phyloP scores from a whole-genome alignment of 208 protist genomes.

The Wallacemonas sp. region DNA sequence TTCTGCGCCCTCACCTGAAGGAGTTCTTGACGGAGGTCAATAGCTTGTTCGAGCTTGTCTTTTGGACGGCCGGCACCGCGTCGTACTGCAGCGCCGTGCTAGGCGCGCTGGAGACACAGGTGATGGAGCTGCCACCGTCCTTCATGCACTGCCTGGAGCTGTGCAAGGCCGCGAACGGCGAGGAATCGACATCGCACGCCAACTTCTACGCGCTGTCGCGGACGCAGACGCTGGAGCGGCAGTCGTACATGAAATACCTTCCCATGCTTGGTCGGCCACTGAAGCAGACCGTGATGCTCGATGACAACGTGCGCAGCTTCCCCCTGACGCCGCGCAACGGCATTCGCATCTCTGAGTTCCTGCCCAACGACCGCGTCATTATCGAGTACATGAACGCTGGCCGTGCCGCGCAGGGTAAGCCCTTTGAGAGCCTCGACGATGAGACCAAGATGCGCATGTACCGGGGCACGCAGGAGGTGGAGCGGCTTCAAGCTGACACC shows the following conservation, averaged over 20 bases:
- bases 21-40: conserved; percentile 78
- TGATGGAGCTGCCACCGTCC: conserved; percentile 70
- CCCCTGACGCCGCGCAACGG: conserved; percentile 81
- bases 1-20: conserved; percentile 67
- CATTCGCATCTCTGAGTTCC: conserved; percentile 68
- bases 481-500: conserved; percentile 44
- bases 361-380: conserved; percentile 48
- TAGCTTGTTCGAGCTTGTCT: conserved; percentile 84
- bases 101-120: conserved; percentile 73
- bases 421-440: conserved; percentile 21
- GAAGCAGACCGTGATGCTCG: conserved; percentile 68
- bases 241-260: conserved; percentile 88
- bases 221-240: conserved; percentile 71
- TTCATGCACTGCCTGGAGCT: conserved; percentile 71
- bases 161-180: conserved; percentile 22
- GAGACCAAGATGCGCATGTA: conserved; percentile 30
- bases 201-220: conserved; percentile 88
- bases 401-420: conserved; percentile 17
- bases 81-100: conserved; percentile 84
- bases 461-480: conserved; percentile 40
- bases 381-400: conserved; percentile 43
- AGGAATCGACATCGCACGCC: conserved; percentile 49
- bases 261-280: conserved; percentile 82
- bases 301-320: conserved; percentile 90
- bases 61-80: conserved; percentile 85